Base-by-base conservation (phyloP, 208 protist species). In the Leishmania aethiopica region DNA sequence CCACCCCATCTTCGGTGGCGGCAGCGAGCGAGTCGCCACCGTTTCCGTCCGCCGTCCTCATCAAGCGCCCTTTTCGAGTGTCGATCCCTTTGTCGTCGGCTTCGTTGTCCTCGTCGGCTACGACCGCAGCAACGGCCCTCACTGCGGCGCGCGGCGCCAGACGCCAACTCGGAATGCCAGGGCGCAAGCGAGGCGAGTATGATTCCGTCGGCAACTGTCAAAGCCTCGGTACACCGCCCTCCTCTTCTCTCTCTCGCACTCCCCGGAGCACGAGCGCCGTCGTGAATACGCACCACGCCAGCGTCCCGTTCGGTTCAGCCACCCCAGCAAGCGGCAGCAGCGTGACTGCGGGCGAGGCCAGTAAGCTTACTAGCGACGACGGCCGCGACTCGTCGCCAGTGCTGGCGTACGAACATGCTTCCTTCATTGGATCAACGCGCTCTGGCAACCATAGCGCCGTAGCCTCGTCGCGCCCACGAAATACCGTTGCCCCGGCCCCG, bases 391-490 rank as follows among this genome's bases (percentile, higher is more conserved):
- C 72, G 22, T 81, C 77, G 3, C 82, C 82, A 3, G 77, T 85
- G 62, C 72, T 81, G 51, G 6, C 25, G 51, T 81, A 85, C 82
- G 81, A 80, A 1, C 49, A 51, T 40, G 62, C 77, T 42, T 47
- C 42, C 2, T 60, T 28, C 25, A 17, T 13, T 1, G 10, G 51
- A 22, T 2, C n/a, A 37, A 37, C 47, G 55, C n/a, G 13, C n/a
- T 47, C 42, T 35, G n/a, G 59, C 37, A 78, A 74, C 62, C 42
- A 51, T 51, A 51, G 59, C 53, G 72, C 10, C 72, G n/a, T 69
- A 28, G 71, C 53, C 11, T 15, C 55, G 19, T 47, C 37, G 55
- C 13, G 55, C 8, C 32, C 35, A n/a, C 25, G 55, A n/a, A 64
- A 19, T 47, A n/a, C 1, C 17, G 5, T 49, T 57, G 17, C 57